phyloP scores from a whole-genome alignment of 164 flowering plant species.

The Dillenia suffruticosa region DNA sequence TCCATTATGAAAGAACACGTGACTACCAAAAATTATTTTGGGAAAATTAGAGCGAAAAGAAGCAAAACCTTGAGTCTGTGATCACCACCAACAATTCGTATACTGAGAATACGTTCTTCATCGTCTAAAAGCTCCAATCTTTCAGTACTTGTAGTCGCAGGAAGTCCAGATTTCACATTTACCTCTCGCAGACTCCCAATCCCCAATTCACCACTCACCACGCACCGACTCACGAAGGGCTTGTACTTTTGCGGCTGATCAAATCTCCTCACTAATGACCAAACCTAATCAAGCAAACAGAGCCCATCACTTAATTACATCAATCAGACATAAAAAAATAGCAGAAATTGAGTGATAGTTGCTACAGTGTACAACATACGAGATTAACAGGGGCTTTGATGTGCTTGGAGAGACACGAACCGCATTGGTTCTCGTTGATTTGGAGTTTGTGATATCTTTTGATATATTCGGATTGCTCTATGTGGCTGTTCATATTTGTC shows the following conservation, averaged over 20 bases:
- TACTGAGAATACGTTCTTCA: constrained; percentile 66
- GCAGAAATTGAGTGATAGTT: not conserved
- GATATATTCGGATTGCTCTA: constrained; percentile 27
- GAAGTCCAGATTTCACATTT: constrained; percentile 84
- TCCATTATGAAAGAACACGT: no score
- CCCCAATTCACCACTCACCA: constrained; percentile 60
- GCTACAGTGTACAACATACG: constrained; percentile 22
- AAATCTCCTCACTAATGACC: constrained; percentile 87
- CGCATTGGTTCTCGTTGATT: constrained; percentile 50
- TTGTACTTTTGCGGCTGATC: constrained; percentile 90
- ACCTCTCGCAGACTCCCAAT: constrained; percentile 86
- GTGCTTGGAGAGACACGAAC: constrained; percentile 54
- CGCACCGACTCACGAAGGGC: constrained; percentile 80
- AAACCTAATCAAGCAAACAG: constrained; percentile 37
- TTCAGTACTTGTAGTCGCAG: constrained; percentile 88
- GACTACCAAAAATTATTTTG: not conserved
- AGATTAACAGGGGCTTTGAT: constrained; percentile 69
- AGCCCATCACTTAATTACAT: no score
- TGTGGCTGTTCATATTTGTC: no score
- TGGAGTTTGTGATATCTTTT: constrained; percentile 53
- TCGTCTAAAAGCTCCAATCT: constrained; percentile 81
- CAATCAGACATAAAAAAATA: no score
- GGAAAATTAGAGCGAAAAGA: not conserved
- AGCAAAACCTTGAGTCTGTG: constrained; percentile 71
- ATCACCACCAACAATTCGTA: constrained; percentile 81